Evolutionary conservation across 1,139 yeast species (phyloP), one percentile per base, ranked within the genome.

Genomic region (Nematodospora anomalae): DNA sequence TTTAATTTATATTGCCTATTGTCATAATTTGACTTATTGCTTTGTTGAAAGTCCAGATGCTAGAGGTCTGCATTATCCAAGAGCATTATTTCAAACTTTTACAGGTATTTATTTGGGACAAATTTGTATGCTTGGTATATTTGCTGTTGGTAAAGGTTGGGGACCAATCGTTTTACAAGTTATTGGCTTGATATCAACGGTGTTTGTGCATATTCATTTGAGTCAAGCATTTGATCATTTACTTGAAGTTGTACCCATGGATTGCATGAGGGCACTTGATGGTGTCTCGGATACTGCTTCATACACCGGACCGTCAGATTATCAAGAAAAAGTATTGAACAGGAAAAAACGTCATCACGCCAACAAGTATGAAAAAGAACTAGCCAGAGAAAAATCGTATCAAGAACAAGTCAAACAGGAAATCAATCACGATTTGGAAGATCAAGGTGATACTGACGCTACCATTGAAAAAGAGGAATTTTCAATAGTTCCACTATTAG

Each of bases 121-220:
- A 61, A 61, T 89, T 22, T 87, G 96, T 66, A 56, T 92, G 54
- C 64, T 90, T 46, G 97, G 95, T 39, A 69, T 92, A 45, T 88
- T 89, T 57, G 87, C 80, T 18, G 88, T 89, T 52, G 94, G 95
- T 46, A 87, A 88, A 71, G 86, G 95, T 40, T 90, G 96, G 96
- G 97, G 96, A 27, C 95, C 96, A 32, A 75, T 90, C 46, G 90
- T 77, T 11, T 64, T 92, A 37, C 88, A 85, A 60, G 83, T 77
- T 6, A 71, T 87, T 40, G 67, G 81, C 38, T 52, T 88, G 11
- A 77, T 69, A 11, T 68, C 74, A 44, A 88, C 97, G 1, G 73
- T 76, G 4, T 76, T 79, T 52, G 72, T 78, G 39, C 96, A 92
- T 54, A 29, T 77, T 24, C 70, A 76, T 42, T 59, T 90, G 52